Evolutionary conservation across 2,329 filamentous ascomycete genomes (phyloP), one percentile per base, ranked within the genome.

Genomic region (Fusarium gaditjirri): DNA sequence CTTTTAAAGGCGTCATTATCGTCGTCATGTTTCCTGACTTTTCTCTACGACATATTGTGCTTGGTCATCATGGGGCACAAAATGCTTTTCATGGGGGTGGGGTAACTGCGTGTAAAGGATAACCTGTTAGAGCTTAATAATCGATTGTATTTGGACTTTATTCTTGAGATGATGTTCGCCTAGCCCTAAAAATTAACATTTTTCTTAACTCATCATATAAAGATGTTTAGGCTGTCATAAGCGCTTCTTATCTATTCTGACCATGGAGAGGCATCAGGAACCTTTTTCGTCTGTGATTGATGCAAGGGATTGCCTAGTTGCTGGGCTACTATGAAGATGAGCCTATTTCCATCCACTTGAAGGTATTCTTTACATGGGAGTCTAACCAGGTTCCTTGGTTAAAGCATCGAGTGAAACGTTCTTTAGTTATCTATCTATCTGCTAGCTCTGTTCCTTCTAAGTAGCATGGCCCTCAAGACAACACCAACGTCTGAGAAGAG

Each of bases 61-160:
- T 80, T 78, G 71, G 72, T 76, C 76, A 76, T 75, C 63, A 73
- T 73, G 70, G 68, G 71, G 77, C 71, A 76, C 74, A 74, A 71
- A 65, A 69, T 75, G 67, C 71, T 72, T 72, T 73, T 74, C 71
- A 68, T 72, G 71, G 74, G 69, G 69, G 75, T 57, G 65, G 67
- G 69, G 62, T 68, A 73, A 70, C 66, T 76, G 74, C 73, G 71
- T 75, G 65, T 72, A 74, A 75, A 76, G 74, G 75, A 77, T 76
- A 78, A 81, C 75, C 81, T 75, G 78, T 77, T 83, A 83, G 80
- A 81, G 81, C 80, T 83, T 83, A 83, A 83, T 83, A 83, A 83
- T 83, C 78, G 80, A 82, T 74, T 82, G 79, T 78, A 80, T 72
- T 81, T 81, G 77, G 75, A 76, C 74, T 73, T 65, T 65, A 62